These are phyloP conservation scores for Phytophthora aleatoria DNA, from an alignment of 352 stramenopile species.

Conservation along the genomic window DNA sequence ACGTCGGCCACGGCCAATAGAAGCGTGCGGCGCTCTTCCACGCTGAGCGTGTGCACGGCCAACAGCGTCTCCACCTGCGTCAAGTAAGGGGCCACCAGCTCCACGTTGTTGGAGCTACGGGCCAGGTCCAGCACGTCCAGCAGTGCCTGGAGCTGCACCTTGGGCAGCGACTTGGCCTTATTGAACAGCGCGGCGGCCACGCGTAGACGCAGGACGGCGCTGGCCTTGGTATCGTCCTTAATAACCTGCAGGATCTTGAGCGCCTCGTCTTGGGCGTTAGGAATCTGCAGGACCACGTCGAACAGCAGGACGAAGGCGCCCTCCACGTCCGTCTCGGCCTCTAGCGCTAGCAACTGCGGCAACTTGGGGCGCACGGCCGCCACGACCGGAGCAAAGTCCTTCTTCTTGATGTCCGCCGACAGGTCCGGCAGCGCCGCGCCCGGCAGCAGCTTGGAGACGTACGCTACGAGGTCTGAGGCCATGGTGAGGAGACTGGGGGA, in stretches of 20 bases:
- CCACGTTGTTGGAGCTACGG: conserved; percentile 55
- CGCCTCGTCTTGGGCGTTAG: conserved; percentile 37
- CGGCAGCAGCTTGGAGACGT: conserved; percentile 82
- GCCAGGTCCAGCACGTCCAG: conserved; percentile 66
- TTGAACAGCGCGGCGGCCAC: conserved; percentile 80
- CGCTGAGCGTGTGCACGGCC: conserved; percentile 43
- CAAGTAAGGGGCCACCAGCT: conserved; percentile 76
- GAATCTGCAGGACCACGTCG: conserved; percentile 53
- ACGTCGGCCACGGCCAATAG: conserved; percentile 78
- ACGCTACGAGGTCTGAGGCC: conserved; percentile 68
- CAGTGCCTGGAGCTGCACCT: conserved; percentile 74
- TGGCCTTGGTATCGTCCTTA: conserved; percentile 53
- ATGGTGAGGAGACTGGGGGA: conserved; percentile 20
- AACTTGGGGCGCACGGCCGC: conserved; percentile 54
- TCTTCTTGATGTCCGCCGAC: conserved; percentile 67
- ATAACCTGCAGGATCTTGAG: conserved; percentile 59
- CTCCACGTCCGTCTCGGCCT: conserved; percentile 82
- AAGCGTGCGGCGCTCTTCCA: conserved; percentile 59
- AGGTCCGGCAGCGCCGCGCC: conserved; percentile 50
- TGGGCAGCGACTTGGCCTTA: conserved; percentile 58
- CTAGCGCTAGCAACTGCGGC: conserved; percentile 61
- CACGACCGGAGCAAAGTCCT: conserved; percentile 53
- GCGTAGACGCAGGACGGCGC: conserved; percentile 69
- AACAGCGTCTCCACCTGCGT: conserved; percentile 66
- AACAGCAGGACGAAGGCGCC: conserved; percentile 72